Base-by-base conservation (phyloP, 176 grass and related monocot genomes). In the Eragrostis curvula region DNA sequence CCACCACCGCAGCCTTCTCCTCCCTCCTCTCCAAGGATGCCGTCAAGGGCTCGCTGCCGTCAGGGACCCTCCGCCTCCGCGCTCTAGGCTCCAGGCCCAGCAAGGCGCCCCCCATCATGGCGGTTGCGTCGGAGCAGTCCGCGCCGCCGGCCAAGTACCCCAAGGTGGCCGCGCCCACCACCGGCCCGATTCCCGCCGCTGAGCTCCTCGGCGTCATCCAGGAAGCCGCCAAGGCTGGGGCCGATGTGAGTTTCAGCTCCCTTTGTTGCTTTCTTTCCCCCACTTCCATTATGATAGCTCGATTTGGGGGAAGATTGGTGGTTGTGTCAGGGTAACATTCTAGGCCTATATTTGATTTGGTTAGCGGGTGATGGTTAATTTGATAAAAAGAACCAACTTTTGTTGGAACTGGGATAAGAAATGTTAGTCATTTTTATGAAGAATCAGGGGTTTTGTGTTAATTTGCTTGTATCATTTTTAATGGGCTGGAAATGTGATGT, bases 201-300 rank as follows among this genome's bases (percentile, higher is more conserved):
- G 87, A 95, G 36, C 87, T 98, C 6, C 92, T 95, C 17, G 51
- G 75, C 79, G 88, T 98, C 84, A 94, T 98, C 67, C 84, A 98
- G 77, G 72, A 79, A 15, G 96, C 92, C 9, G 96, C 96, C 40
- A 86, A 73, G 68, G 82, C 93, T 18, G 92, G 93, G 7, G 85
- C 96, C 7, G 86, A 98, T 91, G 96, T 98, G 73, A 59, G 71
- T 72, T 73, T 62, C 9, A 5, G 65, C n/a, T 78, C n/a, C 41
- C 62, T 53, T 29, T 41, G 8, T 71, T 25, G 18, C 17, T 65
- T 46, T 73, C 27, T n/a, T n/a, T n/a, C n/a, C n/a, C n/a, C n/a
- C n/a, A n/a, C n/a, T n/a, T n/a, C n/a, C n/a, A n/a, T n/a, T n/a
- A n/a, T n/a, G n/a, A n/a, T n/a, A n/a, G n/a, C 44, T 57, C 49